These are phyloP conservation scores for Nicotiana rustica DNA, from an alignment of 305 asterid genomes.

Conservation along the genomic window DNA sequence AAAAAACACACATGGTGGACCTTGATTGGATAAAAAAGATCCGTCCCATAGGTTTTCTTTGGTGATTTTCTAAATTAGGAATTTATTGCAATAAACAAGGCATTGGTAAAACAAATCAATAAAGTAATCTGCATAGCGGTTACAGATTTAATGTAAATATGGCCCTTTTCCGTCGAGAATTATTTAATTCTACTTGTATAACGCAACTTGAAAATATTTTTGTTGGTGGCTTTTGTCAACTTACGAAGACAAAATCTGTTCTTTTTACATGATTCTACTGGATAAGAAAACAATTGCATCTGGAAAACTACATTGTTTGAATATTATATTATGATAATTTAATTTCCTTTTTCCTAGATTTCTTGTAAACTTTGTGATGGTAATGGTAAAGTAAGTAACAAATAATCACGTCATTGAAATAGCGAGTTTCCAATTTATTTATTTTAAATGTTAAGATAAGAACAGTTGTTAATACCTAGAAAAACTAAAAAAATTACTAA, in stretches of 20 bases:
- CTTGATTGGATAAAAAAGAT: too few relatives aligned
- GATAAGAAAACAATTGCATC: not conserved
- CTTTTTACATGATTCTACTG: not conserved
- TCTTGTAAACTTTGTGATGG: not conserved
- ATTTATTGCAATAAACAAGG: too few relatives aligned
- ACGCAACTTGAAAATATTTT: not conserved
- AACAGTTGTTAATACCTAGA: too few relatives aligned
- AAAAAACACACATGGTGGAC: too few relatives aligned
- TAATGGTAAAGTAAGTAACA: not conserved
- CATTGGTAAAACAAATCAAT: too few relatives aligned
- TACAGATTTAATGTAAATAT: too few relatives aligned
- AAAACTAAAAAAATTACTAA: too few relatives aligned
- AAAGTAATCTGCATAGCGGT: too few relatives aligned
- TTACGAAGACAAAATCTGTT: not conserved
- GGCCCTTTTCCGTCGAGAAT: not conserved
- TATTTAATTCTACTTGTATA: not conserved
- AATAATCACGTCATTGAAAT: not conserved
- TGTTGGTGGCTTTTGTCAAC: constrained; percentile 15
- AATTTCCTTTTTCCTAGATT: not conserved
- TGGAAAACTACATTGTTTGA: not conserved
- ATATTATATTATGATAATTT: not conserved
- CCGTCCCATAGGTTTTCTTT: too few relatives aligned
- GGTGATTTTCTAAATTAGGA: too few relatives aligned
- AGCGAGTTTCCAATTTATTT: not conserved
- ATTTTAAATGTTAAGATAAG: too few relatives aligned